Evolutionary conservation across 371 early-diverging fungal genomes (phyloP), one percentile per base, ranked within the genome.

Genomic region (Apophysomyces trapeziformis): DNA sequence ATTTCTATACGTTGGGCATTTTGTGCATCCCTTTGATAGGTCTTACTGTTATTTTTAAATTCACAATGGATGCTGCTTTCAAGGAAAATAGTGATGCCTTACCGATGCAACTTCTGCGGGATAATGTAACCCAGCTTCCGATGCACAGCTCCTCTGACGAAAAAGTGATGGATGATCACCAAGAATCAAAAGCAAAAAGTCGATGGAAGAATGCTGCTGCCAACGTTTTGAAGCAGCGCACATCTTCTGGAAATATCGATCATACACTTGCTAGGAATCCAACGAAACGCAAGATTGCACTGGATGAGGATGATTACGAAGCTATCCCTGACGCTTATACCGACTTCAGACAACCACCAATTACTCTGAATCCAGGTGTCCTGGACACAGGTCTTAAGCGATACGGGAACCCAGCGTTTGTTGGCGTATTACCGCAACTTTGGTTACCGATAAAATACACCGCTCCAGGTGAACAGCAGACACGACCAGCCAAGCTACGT

Each of bases 321-420:
- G 89, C 92, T 1, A 74, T 60, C 7, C 84, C 87, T 3, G 86
- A 81, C 61, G 67, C 65, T 60, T 45, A 72, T 26, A 88, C 90
- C 0, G 90, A 90, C 67, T 89, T 89, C 57, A 72, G 72, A n/a
- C 88, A 91, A 65, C 86, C 90, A 9, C 90, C 91, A 1, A 92
- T 92, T 90, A 82, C 82, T 5, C 68, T 89, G 4, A 87, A 85
- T 63, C 70, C 76, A n/a, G 93, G 93, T 16, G 73, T 93, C 0
- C 75, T 93, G 58, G 91, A 93, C 67, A 85, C 89, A 37, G 89
- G 91, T 1, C 81, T 91, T 59, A 82, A 83, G 59, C 80, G 76
- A 7, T 93, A 90, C 43, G 84, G 77, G 41, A 84, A 91, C 60
- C 93, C 93, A 5, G 85, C 84, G 0, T 61, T 92, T 9, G 77